These are phyloP conservation scores for Clitopilus passeckerianus DNA, from an alignment of 768 basidiomycete species.

Conservation along the genomic window DNA sequence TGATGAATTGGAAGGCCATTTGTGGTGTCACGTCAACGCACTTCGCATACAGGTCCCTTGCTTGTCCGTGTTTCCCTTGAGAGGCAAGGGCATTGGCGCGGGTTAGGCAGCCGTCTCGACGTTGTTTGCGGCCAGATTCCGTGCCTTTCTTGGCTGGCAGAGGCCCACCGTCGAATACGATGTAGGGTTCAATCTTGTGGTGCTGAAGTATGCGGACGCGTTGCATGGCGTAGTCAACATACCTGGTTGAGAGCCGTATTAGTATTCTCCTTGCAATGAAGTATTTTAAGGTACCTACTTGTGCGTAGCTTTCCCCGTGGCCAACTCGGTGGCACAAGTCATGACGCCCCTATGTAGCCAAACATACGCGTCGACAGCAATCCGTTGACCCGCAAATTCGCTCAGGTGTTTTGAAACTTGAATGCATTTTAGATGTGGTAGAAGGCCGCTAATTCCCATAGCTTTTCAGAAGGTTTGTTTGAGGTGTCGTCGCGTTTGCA, in stretches of 20 bases:
- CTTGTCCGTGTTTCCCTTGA: slow-evolving; percentile 76
- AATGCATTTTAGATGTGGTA: slow-evolving; percentile 88
- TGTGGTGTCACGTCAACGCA: slow-evolving; percentile 94
- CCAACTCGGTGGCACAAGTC: slow-evolving; percentile 86
- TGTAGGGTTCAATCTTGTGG: slow-evolving; percentile 78
- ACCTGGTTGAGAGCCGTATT: slow-evolving; percentile 40
- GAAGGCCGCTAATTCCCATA: slow-evolving; percentile 92
- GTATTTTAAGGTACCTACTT: slow-evolving; percentile 51
- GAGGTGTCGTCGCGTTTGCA: not conserved
- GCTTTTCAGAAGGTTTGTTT: not conserved
- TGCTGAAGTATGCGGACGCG: slow-evolving; percentile 82
- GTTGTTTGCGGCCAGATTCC: slow-evolving; percentile 72
- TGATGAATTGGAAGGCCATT: slow-evolving; percentile 97
- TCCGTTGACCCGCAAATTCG: slow-evolving; percentile 76
- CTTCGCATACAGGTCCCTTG: slow-evolving; percentile 85
- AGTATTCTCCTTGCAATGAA: not conserved
- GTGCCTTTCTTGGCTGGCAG: slow-evolving; percentile 93
- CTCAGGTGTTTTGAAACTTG: slow-evolving; percentile 74
- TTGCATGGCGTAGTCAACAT: slow-evolving; percentile 96
- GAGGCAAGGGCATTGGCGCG: slow-evolving; percentile 68
- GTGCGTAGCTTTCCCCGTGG: slow-evolving; percentile 74
- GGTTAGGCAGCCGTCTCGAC: slow-evolving; percentile 71
- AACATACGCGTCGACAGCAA: slow-evolving; percentile 94
- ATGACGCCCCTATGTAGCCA: slow-evolving; percentile 90
- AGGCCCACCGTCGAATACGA: slow-evolving; percentile 96